phyloP scores from a whole-genome alignment of 768 basidiomycete species.

The Podaxis sp. region DNA sequence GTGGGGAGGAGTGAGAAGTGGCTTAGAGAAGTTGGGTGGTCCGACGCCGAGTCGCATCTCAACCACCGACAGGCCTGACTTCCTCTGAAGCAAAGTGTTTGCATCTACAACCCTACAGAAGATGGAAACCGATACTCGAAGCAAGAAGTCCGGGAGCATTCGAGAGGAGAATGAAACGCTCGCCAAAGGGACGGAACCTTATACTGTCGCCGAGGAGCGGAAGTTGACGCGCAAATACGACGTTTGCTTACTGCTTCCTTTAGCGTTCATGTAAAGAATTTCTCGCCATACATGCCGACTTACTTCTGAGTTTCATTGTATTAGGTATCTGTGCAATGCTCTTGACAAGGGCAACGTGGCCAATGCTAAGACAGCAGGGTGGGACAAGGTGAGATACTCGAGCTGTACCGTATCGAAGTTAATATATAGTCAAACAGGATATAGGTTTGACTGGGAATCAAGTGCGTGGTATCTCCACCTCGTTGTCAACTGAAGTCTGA shows the following conservation, averaged over 20 bases:
- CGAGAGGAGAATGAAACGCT: slow-evolving; percentile 6
- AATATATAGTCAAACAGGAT: slow-evolving; percentile 28
- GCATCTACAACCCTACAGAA: neutral
- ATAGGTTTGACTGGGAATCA: slow-evolving; percentile 45
- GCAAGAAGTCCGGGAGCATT: neutral
- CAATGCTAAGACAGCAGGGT: slow-evolving; percentile 53
- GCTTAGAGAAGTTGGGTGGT: neutral
- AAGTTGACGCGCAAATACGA: slow-evolving; percentile 43
- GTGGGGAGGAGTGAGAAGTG: neutral
- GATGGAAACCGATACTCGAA: neutral
- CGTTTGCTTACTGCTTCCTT: slow-evolving; percentile 39
- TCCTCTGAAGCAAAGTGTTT: neutral
- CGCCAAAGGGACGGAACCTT: neutral
- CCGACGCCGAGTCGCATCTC: neutral
- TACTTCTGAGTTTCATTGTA: neutral
- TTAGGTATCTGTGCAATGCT: slow-evolving; percentile 49
- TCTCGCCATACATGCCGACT: neutral
- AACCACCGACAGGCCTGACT: neutral
- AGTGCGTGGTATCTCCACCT: slow-evolving; percentile 21
- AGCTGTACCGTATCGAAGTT: neutral
- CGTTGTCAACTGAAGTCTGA: neutral
- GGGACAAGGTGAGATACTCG: slow-evolving; percentile 38
- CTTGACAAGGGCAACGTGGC: slow-evolving; percentile 50
- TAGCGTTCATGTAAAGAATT: slow-evolving; percentile 39
- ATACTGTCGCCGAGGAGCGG: slow-evolving; percentile 25